These are phyloP conservation scores for Nosema muscidifuracis DNA, from an alignment of 371 early-diverging fungal genomes.

Conservation along the genomic window DNA sequence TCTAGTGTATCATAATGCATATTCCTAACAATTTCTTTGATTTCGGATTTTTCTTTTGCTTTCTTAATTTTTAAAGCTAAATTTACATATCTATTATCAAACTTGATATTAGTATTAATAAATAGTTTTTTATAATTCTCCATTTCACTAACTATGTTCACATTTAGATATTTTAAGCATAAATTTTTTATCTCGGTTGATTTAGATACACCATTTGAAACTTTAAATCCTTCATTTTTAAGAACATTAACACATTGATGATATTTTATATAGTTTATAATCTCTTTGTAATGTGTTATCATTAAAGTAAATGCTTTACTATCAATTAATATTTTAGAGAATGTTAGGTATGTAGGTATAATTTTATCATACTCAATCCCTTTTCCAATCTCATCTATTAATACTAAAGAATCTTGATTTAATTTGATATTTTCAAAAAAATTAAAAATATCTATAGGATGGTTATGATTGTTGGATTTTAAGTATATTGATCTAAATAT, in stretches of 20 bases:
- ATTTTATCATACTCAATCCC: conserved; percentile 63
- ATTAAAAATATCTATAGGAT: neutral
- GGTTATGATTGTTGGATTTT: neutral
- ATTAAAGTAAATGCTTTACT: neutral
- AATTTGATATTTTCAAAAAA: neutral
- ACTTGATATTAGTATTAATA: too few species aligned
- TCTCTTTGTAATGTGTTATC: neutral
- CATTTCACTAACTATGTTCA: too few species aligned
- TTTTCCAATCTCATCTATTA: conserved; percentile 90
- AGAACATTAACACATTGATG: neutral
- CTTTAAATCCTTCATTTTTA: neutral
- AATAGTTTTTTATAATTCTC: too few species aligned
- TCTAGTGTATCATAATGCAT: too few species aligned
- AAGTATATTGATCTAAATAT: neutral
- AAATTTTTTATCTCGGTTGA: too few species aligned
- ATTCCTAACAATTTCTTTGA: too few species aligned
- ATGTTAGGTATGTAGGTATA: neutral
- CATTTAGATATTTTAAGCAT: too few species aligned
- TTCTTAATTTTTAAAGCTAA: too few species aligned
- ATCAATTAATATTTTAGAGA: neutral
- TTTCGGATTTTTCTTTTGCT: too few species aligned
- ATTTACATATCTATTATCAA: too few species aligned
- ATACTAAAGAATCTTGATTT: conserved; percentile 70
- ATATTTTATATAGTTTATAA: neutral
- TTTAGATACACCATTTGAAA: neutral